phyloP scores from a whole-genome alignment of 257 asterid species.

The Nyctanthes arbortristis region DNA sequence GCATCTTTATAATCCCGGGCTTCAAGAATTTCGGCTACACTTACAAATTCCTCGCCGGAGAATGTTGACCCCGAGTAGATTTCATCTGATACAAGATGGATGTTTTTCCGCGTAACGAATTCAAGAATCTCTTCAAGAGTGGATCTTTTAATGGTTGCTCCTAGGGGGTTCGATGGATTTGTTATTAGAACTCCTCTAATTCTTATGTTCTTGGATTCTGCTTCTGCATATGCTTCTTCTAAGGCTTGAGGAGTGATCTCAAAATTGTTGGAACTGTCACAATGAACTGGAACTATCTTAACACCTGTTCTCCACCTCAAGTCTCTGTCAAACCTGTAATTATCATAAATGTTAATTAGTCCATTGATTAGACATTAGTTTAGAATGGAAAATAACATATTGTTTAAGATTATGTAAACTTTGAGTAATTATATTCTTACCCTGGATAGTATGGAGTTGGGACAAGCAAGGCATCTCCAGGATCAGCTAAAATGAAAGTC shows the following conservation, averaged over 20 bases:
- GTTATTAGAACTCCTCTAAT: constrained; percentile 47
- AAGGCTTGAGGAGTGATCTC: constrained; percentile 39
- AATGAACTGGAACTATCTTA: constrained; percentile 44
- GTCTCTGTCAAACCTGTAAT: constrained; percentile 33
- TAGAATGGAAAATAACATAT: not conserved
- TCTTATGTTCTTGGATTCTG: constrained; percentile 27
- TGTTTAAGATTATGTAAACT: not conserved
- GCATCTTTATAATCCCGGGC: constrained; percentile 22
- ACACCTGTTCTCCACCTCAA: constrained; percentile 39
- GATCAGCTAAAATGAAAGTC: constrained; percentile 79
- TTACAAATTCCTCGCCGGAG: constrained; percentile 45
- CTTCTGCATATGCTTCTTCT: constrained; percentile 39
- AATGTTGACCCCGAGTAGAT: constrained; percentile 58
- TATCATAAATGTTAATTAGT: not conserved
- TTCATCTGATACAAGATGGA: constrained; percentile 58
- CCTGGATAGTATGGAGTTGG: constrained; percentile 99
- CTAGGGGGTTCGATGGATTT: constrained; percentile 58
- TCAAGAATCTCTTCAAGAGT: constrained; percentile 40
- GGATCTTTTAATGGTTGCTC: constrained; percentile 40
- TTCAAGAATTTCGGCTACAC: constrained; percentile 48
- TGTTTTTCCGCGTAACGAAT: constrained; percentile 32
- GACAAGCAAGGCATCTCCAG: constrained; percentile 81
- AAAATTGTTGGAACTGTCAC: constrained; percentile 49
- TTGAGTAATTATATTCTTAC: constrained; percentile 33
- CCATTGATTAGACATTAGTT: not conserved